Conservation (phyloP, 257 asterid species). For the Gardenia jasminoides region DNA sequence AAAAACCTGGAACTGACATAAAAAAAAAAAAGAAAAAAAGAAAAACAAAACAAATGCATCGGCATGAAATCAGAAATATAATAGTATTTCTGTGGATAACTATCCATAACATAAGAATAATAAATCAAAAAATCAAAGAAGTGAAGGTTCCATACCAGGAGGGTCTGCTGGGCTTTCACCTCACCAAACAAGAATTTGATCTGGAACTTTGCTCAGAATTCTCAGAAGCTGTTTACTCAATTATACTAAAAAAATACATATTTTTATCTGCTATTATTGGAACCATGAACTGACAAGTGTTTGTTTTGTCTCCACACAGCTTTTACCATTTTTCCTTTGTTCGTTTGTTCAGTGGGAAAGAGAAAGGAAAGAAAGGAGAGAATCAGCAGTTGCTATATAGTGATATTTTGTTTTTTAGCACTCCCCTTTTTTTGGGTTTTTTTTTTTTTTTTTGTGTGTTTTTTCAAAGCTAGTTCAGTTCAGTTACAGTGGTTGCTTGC, state of each 20-base stretch:
- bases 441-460: neutral
- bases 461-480: neutral
- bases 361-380: constrained; percentile 10
- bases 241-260: constrained; percentile 2
- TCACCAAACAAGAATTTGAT: constrained; percentile 41
- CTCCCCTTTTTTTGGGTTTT: neutral
- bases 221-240: constrained; percentile 17
- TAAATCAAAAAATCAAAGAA: constrained; percentile 15
- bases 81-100: neutral
- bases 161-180: constrained; percentile 11
- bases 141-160: constrained; percentile 36
- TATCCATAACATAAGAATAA: constrained; percentile 7
- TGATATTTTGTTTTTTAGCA: neutral
- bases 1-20: neutral
- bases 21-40: too few species aligned
- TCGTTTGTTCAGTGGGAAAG: neutral
- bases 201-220: constrained; percentile 35
- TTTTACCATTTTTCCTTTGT: constrained; percentile 8
- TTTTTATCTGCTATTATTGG: neutral
- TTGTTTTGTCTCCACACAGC: constrained; percentile 42
- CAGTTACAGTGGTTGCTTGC: neutral
- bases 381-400: neutral
- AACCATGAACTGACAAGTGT: constrained; percentile 61
- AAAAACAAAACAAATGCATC: constrained; percentile 11
- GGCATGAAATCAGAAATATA: neutral